Conservation (phyloP, 208 protist species). For the Giardia duodenalis region DNA sequence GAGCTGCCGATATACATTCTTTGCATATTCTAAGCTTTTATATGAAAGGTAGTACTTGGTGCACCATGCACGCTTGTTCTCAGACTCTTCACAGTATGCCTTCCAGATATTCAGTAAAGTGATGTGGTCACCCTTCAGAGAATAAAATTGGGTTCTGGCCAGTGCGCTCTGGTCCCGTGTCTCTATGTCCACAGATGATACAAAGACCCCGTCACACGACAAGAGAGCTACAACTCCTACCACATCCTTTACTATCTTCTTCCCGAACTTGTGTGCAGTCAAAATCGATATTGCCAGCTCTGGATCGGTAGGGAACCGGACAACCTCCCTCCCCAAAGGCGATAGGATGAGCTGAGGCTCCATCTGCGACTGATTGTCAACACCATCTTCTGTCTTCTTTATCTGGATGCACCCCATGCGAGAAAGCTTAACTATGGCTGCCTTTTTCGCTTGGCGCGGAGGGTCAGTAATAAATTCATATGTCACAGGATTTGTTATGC, state of each 20-base stretch:
- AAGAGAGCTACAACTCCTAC: background rate
- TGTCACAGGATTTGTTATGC: slow-evolving; percentile 58
- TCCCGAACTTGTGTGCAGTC: background rate
- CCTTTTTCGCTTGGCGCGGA: background rate
- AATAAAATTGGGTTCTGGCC: background rate
- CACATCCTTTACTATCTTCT: background rate
- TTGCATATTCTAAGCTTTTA: background rate
- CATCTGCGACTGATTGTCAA: too few relatives aligned
- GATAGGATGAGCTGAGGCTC: background rate
- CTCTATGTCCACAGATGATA: background rate
- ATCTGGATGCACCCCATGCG: background rate
- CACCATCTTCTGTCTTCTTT: background rate
- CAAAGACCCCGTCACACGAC: background rate
- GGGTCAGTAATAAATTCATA: slow-evolving; percentile 37
- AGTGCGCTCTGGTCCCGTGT: background rate
- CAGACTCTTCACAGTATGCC: background rate
- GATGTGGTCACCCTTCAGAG: background rate
- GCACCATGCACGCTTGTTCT: background rate
- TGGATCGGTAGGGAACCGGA: background rate
- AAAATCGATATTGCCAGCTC: background rate
- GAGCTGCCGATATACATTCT: background rate
- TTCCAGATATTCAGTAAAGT: background rate
- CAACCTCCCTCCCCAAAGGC: background rate
- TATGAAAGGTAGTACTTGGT: background rate
- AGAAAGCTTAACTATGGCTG: background rate